Conservation (phyloP, 805 yeast genomes). For the Peterozyma toletana region DNA sequence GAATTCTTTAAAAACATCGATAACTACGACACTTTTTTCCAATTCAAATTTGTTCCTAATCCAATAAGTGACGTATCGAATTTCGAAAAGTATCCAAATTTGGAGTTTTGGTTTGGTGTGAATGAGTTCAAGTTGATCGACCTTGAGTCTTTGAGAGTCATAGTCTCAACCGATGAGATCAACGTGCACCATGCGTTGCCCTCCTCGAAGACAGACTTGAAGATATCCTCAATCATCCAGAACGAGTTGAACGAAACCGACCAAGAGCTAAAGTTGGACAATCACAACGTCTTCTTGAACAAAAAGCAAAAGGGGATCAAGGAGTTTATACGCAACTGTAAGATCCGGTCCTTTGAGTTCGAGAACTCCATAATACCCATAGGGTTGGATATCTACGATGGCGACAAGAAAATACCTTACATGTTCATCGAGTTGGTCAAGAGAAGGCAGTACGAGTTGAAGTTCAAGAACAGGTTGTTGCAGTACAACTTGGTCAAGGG, state of each 20-base stretch:
- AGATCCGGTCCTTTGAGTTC: constrained; percentile 3
- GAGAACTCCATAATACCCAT: constrained; percentile 1
- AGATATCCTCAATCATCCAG: neutral
- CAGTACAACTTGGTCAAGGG: constrained; percentile 33
- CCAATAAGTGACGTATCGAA: constrained; percentile 16
- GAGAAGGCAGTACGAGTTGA: constrained; percentile 26
- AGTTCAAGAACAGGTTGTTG: constrained; percentile 19
- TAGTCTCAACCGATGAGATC: neutral
- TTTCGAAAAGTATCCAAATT: constrained; percentile 17
- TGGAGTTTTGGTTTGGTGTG: constrained; percentile 23
- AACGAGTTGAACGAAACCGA: neutral
- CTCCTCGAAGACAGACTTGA: constrained; percentile 3
- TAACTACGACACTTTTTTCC: constrained; percentile 18
- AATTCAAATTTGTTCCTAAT: constrained; percentile 24
- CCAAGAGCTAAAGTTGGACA: constrained; percentile 5
- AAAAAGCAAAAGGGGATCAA: constrained; percentile 34
- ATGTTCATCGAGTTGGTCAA: constrained; percentile 5
- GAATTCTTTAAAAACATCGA: constrained; percentile 9
- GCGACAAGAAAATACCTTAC: constrained; percentile 3
- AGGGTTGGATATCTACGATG: neutral
- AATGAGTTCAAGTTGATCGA: constrained; percentile 9
- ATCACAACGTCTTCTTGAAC: constrained; percentile 23
- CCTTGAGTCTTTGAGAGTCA: constrained; percentile 1
- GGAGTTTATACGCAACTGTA: constrained; percentile 21
- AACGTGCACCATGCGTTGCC: constrained; percentile 4